Percentiles rank a stretch among this genome's conserved stretches.
These are phyloP conservation scores for Penicillium chermesinum DNA, from an alignment of 495 filamentous ascomycete genomes.

Conservation along the genomic window DNA sequence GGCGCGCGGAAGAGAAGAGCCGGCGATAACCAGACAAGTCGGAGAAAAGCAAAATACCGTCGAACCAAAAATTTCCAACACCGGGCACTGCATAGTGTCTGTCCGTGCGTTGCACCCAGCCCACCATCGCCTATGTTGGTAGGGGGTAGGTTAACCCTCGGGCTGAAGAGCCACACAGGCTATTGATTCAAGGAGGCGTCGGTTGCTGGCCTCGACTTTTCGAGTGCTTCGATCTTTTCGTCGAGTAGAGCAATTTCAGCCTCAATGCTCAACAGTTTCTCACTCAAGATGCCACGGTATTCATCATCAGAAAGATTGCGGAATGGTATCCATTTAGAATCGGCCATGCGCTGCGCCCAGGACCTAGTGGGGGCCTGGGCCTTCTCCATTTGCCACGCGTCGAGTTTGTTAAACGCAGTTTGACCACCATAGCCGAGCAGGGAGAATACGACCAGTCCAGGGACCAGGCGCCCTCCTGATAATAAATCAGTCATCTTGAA, in stretches of 20 bases:
- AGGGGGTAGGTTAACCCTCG: slow-evolving; percentile 7
- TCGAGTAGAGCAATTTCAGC: slow-evolving; percentile 83
- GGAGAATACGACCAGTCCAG: slow-evolving; percentile 60
- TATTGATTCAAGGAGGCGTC: slow-evolving; percentile 4
- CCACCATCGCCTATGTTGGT: slow-evolving; percentile 9
- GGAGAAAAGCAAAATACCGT: not conserved
- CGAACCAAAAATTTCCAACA: not conserved
- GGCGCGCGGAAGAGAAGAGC: not conserved
- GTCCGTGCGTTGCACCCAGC: not conserved
- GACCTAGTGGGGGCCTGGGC: slow-evolving; percentile 33
- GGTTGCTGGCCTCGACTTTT: slow-evolving; percentile 25
- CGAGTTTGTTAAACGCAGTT: slow-evolving; percentile 49
- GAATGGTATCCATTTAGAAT: slow-evolving; percentile 79
- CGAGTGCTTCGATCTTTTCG: slow-evolving; percentile 63
- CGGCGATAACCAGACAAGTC: not conserved
- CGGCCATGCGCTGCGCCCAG: slow-evolving; percentile 45
- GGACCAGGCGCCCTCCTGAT: slow-evolving; percentile 47
- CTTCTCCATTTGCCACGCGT: slow-evolving; percentile 41
- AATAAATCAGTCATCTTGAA: slow-evolving; percentile 7
- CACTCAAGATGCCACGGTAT: slow-evolving; percentile 68
- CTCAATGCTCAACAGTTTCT: slow-evolving; percentile 72
- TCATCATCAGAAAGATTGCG: slow-evolving; percentile 71
- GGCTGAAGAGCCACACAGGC: slow-evolving; percentile 1
- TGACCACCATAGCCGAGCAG: slow-evolving; percentile 59
- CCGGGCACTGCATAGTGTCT: not conserved